A percentile compares a stretch with the other conserved stretches of the same genome.
These are phyloP conservation scores for Russula foetens DNA, from an alignment of 768 basidiomycete genomes.

Conservation along the genomic window DNA sequence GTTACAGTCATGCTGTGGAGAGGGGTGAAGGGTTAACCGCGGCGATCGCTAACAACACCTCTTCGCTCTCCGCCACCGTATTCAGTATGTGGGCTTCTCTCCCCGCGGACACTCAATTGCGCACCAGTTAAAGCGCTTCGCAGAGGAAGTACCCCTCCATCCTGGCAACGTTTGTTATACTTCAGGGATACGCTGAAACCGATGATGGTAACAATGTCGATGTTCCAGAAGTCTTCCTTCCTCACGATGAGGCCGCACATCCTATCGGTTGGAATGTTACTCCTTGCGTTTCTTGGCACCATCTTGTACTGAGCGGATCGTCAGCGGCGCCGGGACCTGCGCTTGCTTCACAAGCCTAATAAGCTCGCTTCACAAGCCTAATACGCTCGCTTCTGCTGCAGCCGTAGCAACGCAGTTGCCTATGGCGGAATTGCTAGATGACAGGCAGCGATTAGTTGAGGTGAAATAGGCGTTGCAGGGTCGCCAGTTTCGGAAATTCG, in stretches of 20 bases:
- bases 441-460: slow-evolving; percentile 32
- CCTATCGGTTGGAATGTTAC: slow-evolving; percentile 34
- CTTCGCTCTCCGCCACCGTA: slow-evolving; percentile 34
- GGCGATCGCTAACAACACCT: slow-evolving; percentile 28
- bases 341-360: slow-evolving; percentile 39
- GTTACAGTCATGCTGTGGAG: slow-evolving; percentile 35
- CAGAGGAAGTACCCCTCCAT: slow-evolving; percentile 43
- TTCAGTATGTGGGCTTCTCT: slow-evolving; percentile 40
- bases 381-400: slow-evolving; percentile 50
- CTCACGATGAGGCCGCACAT: slow-evolving; percentile 42
- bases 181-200: slow-evolving; percentile 33
- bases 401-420: slow-evolving; percentile 45
- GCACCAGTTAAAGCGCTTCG: background rate
- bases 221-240: slow-evolving; percentile 40
- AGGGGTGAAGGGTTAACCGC: slow-evolving; percentile 32
- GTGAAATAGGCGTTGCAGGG: slow-evolving; percentile 35
- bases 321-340: slow-evolving; percentile 35
- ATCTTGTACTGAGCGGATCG: slow-evolving; percentile 43
- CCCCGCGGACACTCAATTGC: background rate
- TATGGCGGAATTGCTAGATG: slow-evolving; percentile 38
- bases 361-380: slow-evolving; percentile 48
- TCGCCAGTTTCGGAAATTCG: slow-evolving; percentile 46
- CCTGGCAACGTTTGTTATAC: slow-evolving; percentile 43
- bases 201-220: slow-evolving; percentile 35
- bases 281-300: slow-evolving; percentile 37